Base-by-base conservation (phyloP, 768 basidiomycete genomes). In the Mycena metata region DNA sequence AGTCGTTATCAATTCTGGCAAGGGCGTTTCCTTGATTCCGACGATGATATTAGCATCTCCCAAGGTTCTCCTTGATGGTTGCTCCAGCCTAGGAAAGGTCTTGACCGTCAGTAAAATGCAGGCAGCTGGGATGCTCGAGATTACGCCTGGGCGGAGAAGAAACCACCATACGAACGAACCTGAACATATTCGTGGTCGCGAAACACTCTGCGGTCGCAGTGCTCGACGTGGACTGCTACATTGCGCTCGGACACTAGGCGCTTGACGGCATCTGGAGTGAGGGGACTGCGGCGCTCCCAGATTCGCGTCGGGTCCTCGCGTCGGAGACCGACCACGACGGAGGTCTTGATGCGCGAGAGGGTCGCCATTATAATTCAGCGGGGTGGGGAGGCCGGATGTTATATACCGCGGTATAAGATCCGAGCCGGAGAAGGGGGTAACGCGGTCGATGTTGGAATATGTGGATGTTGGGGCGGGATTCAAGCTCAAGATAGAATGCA, bases 1-100 rank as follows among this genome's bases (percentile, higher is more conserved):
- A 35, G 79, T 76, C 21, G 83, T 84, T 72, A 89, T 75, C 39
- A 95, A 83, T 69, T 91, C 89, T 30, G 79, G 50, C 9, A 96
- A 76, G 11, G 92, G 91, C 0, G 91, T 89, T 77, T 98, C 96
- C 74, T 98, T 98, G 79, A 98, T 96, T 2, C 96, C 96, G 6
- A 96, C 75, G 36, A 96, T 78, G 58, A 98, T 88, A 70, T 96
- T 90, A 0, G 93, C 89, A 8, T 86, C 81, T 5, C 81, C n/a
- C 78, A 19, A 95, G 83, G n/a, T 80, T 82, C 13, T 84, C 75
- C 61, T 85, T 84, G 60, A 95, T 76, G 17, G 77, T 82, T 21
- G 96, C 96, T 17, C 96, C 96, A 41, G 91, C 96, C 94, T 96
- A 73, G 36, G 57, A 67, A 63, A 52, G 55, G 56, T 62, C 58